Conservation (phyloP, 2,329 filamentous ascomycete genomes). For the Sporothrix variecibatus region DNA sequence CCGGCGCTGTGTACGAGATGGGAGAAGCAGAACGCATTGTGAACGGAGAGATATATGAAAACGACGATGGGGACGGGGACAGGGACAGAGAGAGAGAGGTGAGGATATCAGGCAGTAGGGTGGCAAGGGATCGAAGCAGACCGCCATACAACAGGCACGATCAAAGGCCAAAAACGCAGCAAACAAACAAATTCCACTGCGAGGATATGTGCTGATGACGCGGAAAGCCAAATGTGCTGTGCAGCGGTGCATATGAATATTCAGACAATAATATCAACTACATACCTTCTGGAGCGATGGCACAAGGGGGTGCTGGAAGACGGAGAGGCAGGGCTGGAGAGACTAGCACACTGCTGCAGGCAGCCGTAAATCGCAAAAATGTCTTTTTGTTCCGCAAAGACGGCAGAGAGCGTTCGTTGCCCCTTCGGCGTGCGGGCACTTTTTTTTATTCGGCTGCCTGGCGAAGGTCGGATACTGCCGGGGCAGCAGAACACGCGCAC, state of each 20-base stretch:
- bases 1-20: not conserved
- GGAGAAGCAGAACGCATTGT: constrained; percentile 10
- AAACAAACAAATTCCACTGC: not conserved
- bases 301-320: not conserved
- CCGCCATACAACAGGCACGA: not conserved
- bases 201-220: constrained; percentile 7
- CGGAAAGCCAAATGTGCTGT: not conserved
- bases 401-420: not conserved
- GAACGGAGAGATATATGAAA: not conserved
- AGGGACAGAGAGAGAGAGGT: not conserved
- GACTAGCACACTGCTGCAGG: constrained; percentile 18
- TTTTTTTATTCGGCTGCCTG: constrained; percentile 27
- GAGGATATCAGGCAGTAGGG: not conserved
- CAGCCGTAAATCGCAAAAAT: constrained; percentile 19
- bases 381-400: not conserved
- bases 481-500: not conserved
- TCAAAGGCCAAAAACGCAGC: not conserved
- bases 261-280: not conserved
- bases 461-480: constrained; percentile 19
- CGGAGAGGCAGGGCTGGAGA: not conserved
- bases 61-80: not conserved
- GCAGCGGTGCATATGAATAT: not conserved
- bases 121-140: not conserved
- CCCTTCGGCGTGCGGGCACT: constrained; percentile 1
- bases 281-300: constrained; percentile 5